Base-by-base conservation (phyloP, 345 rosid species). In the Passiflora organensis region DNA sequence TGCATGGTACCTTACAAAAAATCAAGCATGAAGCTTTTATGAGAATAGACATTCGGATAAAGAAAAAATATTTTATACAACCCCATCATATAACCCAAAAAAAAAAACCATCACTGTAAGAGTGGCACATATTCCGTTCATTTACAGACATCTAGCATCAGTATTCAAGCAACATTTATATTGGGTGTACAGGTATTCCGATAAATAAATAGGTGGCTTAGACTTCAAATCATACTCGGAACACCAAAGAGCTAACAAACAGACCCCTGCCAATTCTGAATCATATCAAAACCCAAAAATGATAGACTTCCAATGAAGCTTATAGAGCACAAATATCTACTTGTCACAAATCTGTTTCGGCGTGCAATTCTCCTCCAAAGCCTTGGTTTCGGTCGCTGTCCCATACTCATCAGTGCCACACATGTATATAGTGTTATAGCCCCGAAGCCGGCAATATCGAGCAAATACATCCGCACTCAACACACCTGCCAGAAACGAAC, bases 331-430 rank as follows among this genome's bases (percentile, higher is more conserved):
- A 28, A 28, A 28, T 28, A 28, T 8, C 63, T 80, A 87, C 98
- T 85, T 91, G 79, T 87, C 95, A 56, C 98, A 88, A 44, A 88
- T 91, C 71, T 88, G 71, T 62, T 80, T 75, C 0, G 98, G 98
- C 0, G 86, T 65, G 55, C 85, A 82, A 44, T 83, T 85, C 76
- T 91, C 98, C 67, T 91, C 91, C 71, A 87, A 14, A 13, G 98
- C 98, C 72, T 91, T 88, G 14, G 93, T 91, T 80, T 91, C 96
- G 0, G 98, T 91, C 4, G 98, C 95, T 6, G 98, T 91, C 10
- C 98, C 98, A 13, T 91, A 91, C 73, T 91, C 98, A 64, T 91
- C 98, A 0, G 95, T 88, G 32, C 98, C 98, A 9, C 98, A 88
- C 0, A 91, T 75, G 49, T 88, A 91, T 9, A 88, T 71, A 0